Evolutionary conservation across 2,329 filamentous ascomycete genomes (phyloP).

Genomic region (Penicillium sp.): DNA sequence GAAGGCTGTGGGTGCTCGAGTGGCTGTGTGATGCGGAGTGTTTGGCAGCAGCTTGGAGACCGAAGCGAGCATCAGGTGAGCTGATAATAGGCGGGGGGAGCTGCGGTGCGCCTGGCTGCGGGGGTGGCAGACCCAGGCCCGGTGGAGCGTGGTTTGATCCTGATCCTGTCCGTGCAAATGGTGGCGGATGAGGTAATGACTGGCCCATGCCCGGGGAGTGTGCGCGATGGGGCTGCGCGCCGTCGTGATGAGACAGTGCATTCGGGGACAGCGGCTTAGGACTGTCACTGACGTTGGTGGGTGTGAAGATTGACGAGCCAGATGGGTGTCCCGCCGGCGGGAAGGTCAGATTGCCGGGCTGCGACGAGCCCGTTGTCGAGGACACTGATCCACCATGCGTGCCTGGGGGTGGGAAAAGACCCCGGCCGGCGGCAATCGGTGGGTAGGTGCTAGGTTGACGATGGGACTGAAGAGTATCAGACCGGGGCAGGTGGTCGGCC

Average conservation of each 20-base stretch:
- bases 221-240: slow-evolving; percentile 40
- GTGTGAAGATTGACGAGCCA: slow-evolving; percentile 64
- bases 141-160: slow-evolving; percentile 25
- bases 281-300: slow-evolving; percentile 78
- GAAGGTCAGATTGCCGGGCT: slow-evolving; percentile 39
- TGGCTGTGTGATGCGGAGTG: slow-evolving; percentile 37
- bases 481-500: slow-evolving; percentile 50
- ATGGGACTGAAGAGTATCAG: slow-evolving; percentile 58
- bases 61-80: slow-evolving; percentile 44
- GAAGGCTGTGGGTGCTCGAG: slow-evolving; percentile 34
- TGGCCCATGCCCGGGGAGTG: slow-evolving; percentile 45
- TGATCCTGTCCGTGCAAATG: slow-evolving; percentile 28
- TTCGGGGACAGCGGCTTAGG: slow-evolving; percentile 70
- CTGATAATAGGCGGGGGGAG: slow-evolving; percentile 45
- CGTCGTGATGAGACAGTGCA: slow-evolving; percentile 39
- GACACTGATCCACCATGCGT: slow-evolving; percentile 57
- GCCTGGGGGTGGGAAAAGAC: slow-evolving; percentile 62
- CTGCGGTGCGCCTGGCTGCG: slow-evolving; percentile 42
- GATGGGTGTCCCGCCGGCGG: slow-evolving; percentile 39
- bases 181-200: slow-evolving; percentile 40
- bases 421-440: slow-evolving; percentile 59
- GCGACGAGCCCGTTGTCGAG: slow-evolving; percentile 55
- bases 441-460: slow-evolving; percentile 75
- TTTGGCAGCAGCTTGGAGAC: slow-evolving; percentile 40
- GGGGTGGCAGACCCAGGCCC: slow-evolving; percentile 36